Evolutionary conservation across 169 alveolate genomes (phyloP).

Genomic region (Eimeria maxima): DNA sequence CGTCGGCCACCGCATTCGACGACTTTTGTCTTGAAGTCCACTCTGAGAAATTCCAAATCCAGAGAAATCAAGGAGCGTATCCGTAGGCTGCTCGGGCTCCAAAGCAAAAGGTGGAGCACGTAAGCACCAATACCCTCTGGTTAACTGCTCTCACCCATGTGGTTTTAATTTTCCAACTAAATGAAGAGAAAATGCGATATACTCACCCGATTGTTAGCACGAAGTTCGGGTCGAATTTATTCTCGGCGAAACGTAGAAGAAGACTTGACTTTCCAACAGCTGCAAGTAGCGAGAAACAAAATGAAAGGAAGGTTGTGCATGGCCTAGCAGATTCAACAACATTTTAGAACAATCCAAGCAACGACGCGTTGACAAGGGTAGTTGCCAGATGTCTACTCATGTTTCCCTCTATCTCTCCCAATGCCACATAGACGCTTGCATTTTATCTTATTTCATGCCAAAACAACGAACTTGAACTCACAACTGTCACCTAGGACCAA

Average conservation of each 20-base stretch:
- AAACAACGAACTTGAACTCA: not conserved
- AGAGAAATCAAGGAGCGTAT: conserved; percentile 87
- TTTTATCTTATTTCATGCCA: not conserved
- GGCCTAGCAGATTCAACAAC: not conserved
- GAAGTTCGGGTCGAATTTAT: conserved; percentile 53
- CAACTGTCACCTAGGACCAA: conserved; percentile 75
- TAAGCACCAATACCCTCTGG: not conserved
- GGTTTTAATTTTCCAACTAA: not conserved
- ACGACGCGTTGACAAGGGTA: not conserved
- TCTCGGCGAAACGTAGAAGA: conserved; percentile 38
- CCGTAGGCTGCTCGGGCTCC: conserved; percentile 60
- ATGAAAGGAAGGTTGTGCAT: not conserved
- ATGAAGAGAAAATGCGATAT: not conserved
- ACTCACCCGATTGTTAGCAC: conserved; percentile 76
- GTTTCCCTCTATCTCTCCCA: not conserved
- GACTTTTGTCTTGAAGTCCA: conserved; percentile 88
- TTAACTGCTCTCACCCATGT: not conserved
- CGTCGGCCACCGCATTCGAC: conserved; percentile 83
- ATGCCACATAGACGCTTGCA: not conserved
- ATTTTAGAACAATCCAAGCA: not conserved
- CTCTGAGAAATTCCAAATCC: conserved; percentile 90
- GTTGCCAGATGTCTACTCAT: not conserved
- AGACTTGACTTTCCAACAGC: conserved; percentile 61
- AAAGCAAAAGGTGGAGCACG: not conserved
- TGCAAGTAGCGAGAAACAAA: not conserved